A percentile compares a stretch with the other conserved stretches of the same genome.
Conservation (phyloP, 495 filamentous ascomycete genomes). For the Articulospora tetracladia region DNA sequence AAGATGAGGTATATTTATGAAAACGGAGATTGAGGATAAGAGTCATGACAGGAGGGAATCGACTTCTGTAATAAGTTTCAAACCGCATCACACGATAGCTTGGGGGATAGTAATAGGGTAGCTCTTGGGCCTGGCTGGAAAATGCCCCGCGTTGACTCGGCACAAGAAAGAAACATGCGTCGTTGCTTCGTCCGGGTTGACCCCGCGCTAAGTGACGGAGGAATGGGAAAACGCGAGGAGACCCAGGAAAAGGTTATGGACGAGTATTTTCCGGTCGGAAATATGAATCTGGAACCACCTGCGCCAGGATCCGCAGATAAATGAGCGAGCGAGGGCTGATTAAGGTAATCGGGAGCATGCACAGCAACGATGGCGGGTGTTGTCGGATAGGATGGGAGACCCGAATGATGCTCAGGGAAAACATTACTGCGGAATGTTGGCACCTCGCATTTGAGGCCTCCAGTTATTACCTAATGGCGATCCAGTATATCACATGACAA, state of each 20-base stretch:
- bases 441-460: not conserved
- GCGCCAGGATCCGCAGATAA: not conserved
- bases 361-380: constrained; percentile 4
- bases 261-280: constrained; percentile 19
- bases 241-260: constrained; percentile 2
- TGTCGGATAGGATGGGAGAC: not conserved
- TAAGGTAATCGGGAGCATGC: not conserved
- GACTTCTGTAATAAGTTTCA: constrained; percentile 17
- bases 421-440: not conserved
- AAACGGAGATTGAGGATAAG: not conserved
- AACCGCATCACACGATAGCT: constrained; percentile 15
- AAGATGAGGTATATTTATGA: not conserved
- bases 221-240: constrained; percentile 7
- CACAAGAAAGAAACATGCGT: constrained; percentile 6
- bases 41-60: constrained; percentile 3
- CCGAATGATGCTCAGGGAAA: not conserved
- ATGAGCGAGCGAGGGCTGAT: not conserved
- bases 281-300: not conserved
- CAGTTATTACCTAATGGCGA: not conserved
- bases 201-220: constrained; percentile 21
- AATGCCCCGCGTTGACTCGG: constrained; percentile 21
- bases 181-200: not conserved
- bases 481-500: not conserved
- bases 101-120: not conserved
- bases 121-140: not conserved